Evolutionary conservation across 345 rosid species (phyloP).

Genomic region (Geranium rotundifolium): DNA sequence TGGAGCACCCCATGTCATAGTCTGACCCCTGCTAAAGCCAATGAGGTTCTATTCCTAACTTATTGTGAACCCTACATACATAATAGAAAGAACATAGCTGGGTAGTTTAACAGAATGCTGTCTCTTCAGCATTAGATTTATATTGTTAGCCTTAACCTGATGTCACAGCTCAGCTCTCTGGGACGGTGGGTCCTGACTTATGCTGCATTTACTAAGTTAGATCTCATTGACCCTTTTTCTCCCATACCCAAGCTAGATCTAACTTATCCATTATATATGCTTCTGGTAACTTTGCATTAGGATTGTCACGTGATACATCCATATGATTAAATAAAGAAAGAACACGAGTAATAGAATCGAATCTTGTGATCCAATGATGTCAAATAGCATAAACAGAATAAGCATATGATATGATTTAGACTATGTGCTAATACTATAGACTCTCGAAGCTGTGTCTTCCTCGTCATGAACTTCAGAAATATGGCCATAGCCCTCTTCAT

Average conservation of each 20-base stretch:
- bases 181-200: not conserved
- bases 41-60: too few species aligned
- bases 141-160: too few species aligned
- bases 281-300: not conserved
- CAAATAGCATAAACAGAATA: not conserved
- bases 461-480: too few species aligned
- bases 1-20: too few species aligned
- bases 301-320: not conserved
- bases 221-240: not conserved
- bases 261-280: not conserved
- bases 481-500: too few species aligned
- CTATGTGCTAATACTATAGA: not conserved
- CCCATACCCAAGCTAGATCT: not conserved
- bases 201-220: not conserved
- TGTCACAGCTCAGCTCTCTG: not conserved
- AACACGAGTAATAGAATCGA: not conserved
- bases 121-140: too few species aligned
- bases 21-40: too few species aligned
- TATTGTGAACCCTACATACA: too few species aligned
- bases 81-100: too few species aligned
- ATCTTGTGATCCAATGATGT: not conserved
- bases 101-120: too few species aligned
- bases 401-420: too few species aligned
- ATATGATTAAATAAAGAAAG: not conserved
- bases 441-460: not conserved